Evolutionary conservation across 192 early-diverging fungal species (phyloP).

Genomic region (Coemansia sp.): DNA sequence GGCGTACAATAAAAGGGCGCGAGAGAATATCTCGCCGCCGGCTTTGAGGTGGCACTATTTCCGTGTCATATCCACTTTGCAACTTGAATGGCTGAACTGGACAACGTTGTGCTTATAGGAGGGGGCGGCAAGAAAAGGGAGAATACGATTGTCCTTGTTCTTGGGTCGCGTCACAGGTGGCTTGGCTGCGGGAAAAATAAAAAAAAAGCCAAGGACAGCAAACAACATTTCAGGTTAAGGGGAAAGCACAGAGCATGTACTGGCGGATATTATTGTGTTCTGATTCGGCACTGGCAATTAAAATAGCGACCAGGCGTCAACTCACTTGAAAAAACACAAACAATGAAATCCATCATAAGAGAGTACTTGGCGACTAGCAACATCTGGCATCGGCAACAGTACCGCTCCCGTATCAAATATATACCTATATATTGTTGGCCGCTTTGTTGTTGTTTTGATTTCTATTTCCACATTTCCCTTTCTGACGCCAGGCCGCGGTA

Average conservation of each 20-base stretch:
- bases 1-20: too few species aligned
- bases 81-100: background rate
- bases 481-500: background rate
- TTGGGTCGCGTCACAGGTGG: background rate
- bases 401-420: background rate
- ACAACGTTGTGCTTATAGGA: background rate
- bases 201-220: too few species aligned
- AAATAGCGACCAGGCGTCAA: background rate
- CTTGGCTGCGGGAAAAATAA: slow-evolving; percentile 1
- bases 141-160: background rate
- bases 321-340: background rate
- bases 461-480: background rate
- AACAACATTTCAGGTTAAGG: too few species aligned
- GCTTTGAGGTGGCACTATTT: background rate
- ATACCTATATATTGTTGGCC: background rate
- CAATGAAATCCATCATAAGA: background rate
- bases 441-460: background rate
- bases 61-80: background rate
- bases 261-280: slow-evolving; percentile 6
- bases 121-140: background rate
- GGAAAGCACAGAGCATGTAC: background rate
- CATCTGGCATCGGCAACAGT: background rate
- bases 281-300: slow-evolving; percentile 1
- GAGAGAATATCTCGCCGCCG: background rate
- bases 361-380: background rate